phyloP scores from a whole-genome alignment of 2,329 filamentous ascomycete species.

The Stagonosporopsis chrysanthemi region DNA sequence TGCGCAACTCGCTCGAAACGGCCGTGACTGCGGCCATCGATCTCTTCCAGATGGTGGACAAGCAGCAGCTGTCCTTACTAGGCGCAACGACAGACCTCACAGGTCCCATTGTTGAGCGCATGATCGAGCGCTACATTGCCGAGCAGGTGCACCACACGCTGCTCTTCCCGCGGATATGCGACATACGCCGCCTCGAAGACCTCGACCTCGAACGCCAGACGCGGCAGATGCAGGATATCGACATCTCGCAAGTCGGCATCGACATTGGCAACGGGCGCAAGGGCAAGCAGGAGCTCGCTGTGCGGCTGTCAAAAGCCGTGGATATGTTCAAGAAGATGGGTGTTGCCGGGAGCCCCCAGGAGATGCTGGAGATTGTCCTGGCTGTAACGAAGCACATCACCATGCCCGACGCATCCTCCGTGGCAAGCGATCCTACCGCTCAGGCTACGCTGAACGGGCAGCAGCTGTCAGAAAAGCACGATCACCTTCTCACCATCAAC shows the following conservation, averaged over 20 bases:
- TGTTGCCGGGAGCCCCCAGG: conserved; percentile 78
- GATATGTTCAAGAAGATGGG: conserved; percentile 89
- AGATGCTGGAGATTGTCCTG: conserved; percentile 84
- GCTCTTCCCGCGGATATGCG: conserved; percentile 82
- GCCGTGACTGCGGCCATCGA: conserved; percentile 94
- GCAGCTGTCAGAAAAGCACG: conserved; percentile 59
- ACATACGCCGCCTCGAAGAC: conserved; percentile 81
- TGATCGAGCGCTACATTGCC: conserved; percentile 93
- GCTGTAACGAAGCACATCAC: conserved; percentile 86
- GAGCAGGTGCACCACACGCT: conserved; percentile 88
- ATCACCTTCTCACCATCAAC: conserved; percentile 70
- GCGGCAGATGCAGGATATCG: conserved; percentile 89
- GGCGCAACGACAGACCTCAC: conserved; percentile 94
- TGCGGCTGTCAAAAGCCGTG: conserved; percentile 78
- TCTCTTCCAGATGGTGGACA: conserved; percentile 93
- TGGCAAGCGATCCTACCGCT: conserved; percentile 38
- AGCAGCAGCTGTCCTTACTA: conserved; percentile 89
- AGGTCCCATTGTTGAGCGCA: conserved; percentile 85
- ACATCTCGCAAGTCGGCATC: conserved; percentile 94
- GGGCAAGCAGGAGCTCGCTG: conserved; percentile 82
- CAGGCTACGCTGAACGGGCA: conserved; percentile 33
- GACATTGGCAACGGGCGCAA: conserved; percentile 78
- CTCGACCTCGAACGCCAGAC: conserved; percentile 88
- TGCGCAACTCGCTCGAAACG: conserved; percentile 87
- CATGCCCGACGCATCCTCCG: conserved; percentile 55